phyloP scores from a whole-genome alignment of 2,329 filamentous ascomycete genomes.

The Cladophialophora psammophila region DNA sequence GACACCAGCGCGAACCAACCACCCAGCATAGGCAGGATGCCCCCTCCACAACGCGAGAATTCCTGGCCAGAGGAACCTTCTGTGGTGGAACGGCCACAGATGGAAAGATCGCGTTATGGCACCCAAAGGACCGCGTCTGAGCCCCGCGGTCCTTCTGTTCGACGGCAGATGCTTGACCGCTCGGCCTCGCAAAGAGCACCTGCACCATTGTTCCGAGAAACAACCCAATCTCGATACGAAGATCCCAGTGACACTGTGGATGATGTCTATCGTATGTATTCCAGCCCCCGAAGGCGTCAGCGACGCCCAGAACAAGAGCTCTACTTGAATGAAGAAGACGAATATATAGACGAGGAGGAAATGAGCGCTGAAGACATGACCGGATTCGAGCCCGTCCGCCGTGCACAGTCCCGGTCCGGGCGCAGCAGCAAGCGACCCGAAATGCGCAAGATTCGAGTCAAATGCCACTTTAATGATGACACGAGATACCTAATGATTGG shows the following conservation, averaged over 20 bases:
- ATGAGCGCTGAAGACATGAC: constrained; percentile 32
- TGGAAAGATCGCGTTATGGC: constrained; percentile 47
- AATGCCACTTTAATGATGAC: constrained; percentile 85
- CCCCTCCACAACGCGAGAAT: constrained; percentile 45
- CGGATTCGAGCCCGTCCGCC: constrained; percentile 36
- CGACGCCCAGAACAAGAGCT: constrained; percentile 55
- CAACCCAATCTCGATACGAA: constrained; percentile 43
- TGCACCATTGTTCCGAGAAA: constrained; percentile 45
- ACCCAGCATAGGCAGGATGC: constrained; percentile 45
- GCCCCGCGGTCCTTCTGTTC: constrained; percentile 52
- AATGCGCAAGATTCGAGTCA: constrained; percentile 82
- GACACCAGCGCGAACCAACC: constrained; percentile 42
- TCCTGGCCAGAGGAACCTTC: constrained; percentile 32
- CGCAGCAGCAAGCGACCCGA: constrained; percentile 59
- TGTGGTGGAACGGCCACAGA: constrained; percentile 40
- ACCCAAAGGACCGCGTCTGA: constrained; percentile 61
- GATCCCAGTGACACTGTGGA: constrained; percentile 50
- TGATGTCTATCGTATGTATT: constrained; percentile 51
- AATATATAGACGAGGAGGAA: constrained; percentile 81
- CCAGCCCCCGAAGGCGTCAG: constrained; percentile 33
- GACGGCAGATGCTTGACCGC: constrained; percentile 43
- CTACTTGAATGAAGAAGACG: constrained; percentile 72
- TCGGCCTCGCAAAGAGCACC: constrained; percentile 39
- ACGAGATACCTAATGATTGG: constrained; percentile 88
- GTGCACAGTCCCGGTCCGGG: constrained; percentile 25